Conservation (phyloP, 768 basidiomycete species). For the Amanita molliuscula region DNA sequence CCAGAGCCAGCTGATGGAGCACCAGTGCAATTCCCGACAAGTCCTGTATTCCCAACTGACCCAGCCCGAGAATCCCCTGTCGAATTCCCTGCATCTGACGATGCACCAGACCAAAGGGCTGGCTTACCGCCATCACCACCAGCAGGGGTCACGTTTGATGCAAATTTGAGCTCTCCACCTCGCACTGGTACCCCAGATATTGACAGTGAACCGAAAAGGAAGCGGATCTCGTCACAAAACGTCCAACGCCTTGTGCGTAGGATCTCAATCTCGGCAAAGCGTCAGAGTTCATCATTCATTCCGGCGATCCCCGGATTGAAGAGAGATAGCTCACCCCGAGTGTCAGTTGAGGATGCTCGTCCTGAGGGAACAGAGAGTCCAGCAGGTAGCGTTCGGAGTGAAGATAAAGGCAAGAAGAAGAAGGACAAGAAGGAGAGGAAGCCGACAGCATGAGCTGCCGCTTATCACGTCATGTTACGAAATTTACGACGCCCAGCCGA, state of each 20-base stretch:
- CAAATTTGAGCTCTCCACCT: constrained; percentile 45
- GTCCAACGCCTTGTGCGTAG: constrained; percentile 72
- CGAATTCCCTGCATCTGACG: not conserved
- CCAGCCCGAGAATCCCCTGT: constrained; percentile 4
- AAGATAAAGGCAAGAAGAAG: constrained; percentile 46
- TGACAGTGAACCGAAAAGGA: constrained; percentile 68
- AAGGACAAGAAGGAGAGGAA: constrained; percentile 57
- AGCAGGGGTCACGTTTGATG: constrained; percentile 60
- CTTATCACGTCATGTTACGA: not conserved
- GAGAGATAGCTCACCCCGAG: constrained; percentile 34
- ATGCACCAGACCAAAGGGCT: not conserved
- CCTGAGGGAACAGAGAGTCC: constrained; percentile 48
- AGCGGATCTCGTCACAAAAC: constrained; percentile 76
- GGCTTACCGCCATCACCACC: constrained; percentile 4
- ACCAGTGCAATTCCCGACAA: constrained; percentile 4
- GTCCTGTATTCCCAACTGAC: constrained; percentile 10
- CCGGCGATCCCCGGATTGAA: constrained; percentile 48
- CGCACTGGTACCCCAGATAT: constrained; percentile 66
- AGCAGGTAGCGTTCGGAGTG: constrained; percentile 39
- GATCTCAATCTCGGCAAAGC: constrained; percentile 56
- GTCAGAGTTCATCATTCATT: constrained; percentile 40
- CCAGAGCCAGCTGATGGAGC: constrained; percentile 9
- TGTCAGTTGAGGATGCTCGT: constrained; percentile 36
- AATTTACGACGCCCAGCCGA: constrained; percentile 16
- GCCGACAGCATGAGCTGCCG: constrained; percentile 9